A percentile compares a stretch with the other conserved stretches of the same genome.
phyloP scores from a whole-genome alignment of 1,284 basidiomycete species.

The Trametes versicolor region DNA sequence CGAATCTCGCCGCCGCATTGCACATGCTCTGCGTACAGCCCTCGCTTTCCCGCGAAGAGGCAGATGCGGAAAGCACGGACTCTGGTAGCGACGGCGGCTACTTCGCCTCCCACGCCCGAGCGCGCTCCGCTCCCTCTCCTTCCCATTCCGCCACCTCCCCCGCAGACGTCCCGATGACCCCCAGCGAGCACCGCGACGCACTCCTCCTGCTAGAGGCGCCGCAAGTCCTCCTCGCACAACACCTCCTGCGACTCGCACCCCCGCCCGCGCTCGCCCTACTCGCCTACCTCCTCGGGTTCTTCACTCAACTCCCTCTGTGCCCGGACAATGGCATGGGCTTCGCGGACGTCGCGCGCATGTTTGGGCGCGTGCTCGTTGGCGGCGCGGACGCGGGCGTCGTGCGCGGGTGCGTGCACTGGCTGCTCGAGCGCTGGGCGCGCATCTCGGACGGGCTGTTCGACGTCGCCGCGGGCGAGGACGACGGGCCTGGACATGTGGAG shows the following conservation, averaged over 20 bases:
- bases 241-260: conserved; percentile 70
- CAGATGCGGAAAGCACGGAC: conserved; percentile 9
- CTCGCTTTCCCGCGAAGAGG: conserved; percentile 45
- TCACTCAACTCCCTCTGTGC: conserved; percentile 50
- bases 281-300: conserved; percentile 71
- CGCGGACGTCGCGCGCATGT: conserved; percentile 46
- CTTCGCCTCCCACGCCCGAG: conserved; percentile 14
- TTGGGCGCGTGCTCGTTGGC: conserved; percentile 44
- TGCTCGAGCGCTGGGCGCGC: conserved; percentile 44
- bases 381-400: conserved; percentile 28
- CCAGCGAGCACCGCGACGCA: conserved; percentile 18
- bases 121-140: conserved; percentile 14
- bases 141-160: not conserved
- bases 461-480: conserved; percentile 12
- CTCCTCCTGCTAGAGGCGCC: conserved; percentile 38
- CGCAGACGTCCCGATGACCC: conserved; percentile 19
- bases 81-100: conserved; percentile 16
- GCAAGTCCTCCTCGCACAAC: conserved; percentile 57
- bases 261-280: conserved; percentile 64
- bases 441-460: conserved; percentile 43
- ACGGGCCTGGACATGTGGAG: conserved; percentile 7
- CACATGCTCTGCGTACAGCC: conserved; percentile 63
- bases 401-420: conserved; percentile 42
- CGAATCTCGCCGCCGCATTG: conserved; percentile 54
- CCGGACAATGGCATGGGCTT: conserved; percentile 46